Evolutionary conservation across 805 yeast species (phyloP).

Genomic region (Saturnispora zaruensis): DNA sequence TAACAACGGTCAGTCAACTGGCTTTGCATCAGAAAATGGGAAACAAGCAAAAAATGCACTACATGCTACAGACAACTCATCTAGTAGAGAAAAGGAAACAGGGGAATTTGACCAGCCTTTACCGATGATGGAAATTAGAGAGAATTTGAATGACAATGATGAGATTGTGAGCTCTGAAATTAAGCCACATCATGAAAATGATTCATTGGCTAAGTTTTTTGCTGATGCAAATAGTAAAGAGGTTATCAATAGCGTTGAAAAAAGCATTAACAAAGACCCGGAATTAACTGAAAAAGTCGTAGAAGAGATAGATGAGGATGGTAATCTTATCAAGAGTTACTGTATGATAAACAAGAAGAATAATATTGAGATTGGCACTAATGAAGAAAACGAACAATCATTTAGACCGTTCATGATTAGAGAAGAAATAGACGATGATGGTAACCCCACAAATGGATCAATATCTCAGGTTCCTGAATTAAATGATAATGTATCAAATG

Average conservation of each 20-base stretch:
- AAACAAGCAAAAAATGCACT: not conserved
- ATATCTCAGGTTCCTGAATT: slow-evolving; percentile 27
- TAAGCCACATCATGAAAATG: slow-evolving; percentile 26
- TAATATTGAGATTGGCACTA: not conserved
- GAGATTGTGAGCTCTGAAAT: slow-evolving; percentile 45
- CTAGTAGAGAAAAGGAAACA: not conserved
- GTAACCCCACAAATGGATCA: slow-evolving; percentile 45
- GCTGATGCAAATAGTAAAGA: not conserved
- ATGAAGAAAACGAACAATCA: slow-evolving; percentile 13
- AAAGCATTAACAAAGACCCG: too few species aligned
- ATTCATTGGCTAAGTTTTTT: slow-evolving; percentile 1
- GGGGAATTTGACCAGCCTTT: slow-evolving; percentile 35
- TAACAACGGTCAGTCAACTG: not conserved
- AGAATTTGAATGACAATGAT: slow-evolving; percentile 79
- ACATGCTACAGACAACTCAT: not conserved
- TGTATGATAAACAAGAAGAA: slow-evolving; percentile 3
- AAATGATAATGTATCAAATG: slow-evolving; percentile 8
- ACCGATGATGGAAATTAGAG: slow-evolving; percentile 76
- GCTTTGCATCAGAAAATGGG: not conserved
- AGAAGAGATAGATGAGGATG: slow-evolving; percentile 28
- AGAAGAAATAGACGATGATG: slow-evolving; percentile 76
- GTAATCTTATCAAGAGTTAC: slow-evolving; percentile 6
- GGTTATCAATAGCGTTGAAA: not conserved
- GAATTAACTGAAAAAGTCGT: slow-evolving; percentile 25
- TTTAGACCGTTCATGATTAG: slow-evolving; percentile 53